A percentile compares a stretch with the other conserved stretches of the same genome.
These are phyloP conservation scores for Coemansia sp. DNA, from an alignment of 192 early-diverging fungal genomes.

Conservation along the genomic window DNA sequence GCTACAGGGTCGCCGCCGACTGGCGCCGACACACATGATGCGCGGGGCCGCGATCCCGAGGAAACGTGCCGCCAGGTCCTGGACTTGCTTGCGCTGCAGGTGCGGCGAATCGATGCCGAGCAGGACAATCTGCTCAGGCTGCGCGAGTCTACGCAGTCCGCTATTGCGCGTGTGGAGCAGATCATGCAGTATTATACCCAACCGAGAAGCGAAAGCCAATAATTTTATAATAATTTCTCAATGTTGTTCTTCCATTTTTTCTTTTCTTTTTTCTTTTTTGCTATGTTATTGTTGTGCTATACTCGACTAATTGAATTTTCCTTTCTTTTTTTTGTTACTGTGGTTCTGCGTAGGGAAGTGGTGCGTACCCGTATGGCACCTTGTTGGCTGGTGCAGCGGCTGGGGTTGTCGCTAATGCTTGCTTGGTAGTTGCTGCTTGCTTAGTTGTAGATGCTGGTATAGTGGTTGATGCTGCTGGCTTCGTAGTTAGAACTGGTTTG, in stretches of 20 bases:
- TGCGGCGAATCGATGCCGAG: constrained; percentile 36
- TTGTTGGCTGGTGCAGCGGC: not conserved
- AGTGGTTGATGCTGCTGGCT: too few species aligned
- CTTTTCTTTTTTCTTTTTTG: not conserved
- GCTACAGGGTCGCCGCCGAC: not conserved
- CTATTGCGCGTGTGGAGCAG: constrained; percentile 32
- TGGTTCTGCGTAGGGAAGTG: constrained; percentile 7
- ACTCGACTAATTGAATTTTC: too few species aligned
- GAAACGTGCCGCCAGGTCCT: constrained; percentile 27
- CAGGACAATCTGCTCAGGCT: constrained; percentile 28
- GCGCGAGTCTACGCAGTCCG: constrained; percentile 19
- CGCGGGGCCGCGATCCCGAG: constrained; percentile 28
- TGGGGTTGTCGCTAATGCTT: not conserved
- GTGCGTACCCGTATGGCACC: not conserved
- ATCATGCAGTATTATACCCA: constrained; percentile 19
- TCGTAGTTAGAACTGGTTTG: too few species aligned
- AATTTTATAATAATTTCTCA: constrained; percentile 4
- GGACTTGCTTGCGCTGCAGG: constrained; percentile 29
- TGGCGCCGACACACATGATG: not conserved
- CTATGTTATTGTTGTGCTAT: not conserved
- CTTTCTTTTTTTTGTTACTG: not conserved
- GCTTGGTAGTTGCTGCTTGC: not conserved
- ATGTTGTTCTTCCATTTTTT: not conserved
- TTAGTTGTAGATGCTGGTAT: not conserved
- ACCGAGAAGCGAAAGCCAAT: constrained; percentile 1